Base-by-base conservation (phyloP, 2,329 filamentous ascomycete species). In the Parasarocladium wereldwijsianum region DNA sequence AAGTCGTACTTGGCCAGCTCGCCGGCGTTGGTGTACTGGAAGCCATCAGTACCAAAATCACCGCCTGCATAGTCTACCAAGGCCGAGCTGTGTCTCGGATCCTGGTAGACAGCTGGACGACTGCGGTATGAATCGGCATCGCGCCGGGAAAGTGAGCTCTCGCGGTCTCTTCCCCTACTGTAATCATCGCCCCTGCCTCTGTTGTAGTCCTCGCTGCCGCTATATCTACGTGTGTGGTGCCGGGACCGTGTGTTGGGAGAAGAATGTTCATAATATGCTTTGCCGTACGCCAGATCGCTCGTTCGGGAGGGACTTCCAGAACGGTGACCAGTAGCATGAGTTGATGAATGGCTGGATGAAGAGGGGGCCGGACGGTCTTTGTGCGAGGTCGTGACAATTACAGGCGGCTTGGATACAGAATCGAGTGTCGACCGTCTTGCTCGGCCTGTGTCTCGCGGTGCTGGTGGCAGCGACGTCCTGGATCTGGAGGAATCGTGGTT, bases 11-110 rank as follows among this genome's bases (percentile, higher is more conserved):
- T 58, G 20, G 66, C 70, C 29, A 77, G 46, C 32, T 76, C 70
- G 37, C 66, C 62, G 10, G 70, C 69, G 34, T 70, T 74, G 7
- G 71, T 76, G 41, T 76, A 76, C 40, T 72, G 67, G 40, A 69
- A 76, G 7, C 64, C 70, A 26, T 72, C 64, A 17, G 68, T 64
- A 9, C 64, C 66, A 37, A 70, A 71, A 13, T 30, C 28, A 8
- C 17, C 28, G 20, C 28, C 20, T 5, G 19, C 28, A 13, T 23
- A 30, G 37, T 68, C 64, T 25, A 64, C 51, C 7, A 56, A 49
- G 33, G 54, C 50, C 10, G 52, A 52, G 35, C 53, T 51, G 34
- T 61, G 60, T 26, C 58, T 58, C 2, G 57, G 47, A 8, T 54
- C 49, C 36, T 49, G 58, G 14, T 56, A 40, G 9, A 58, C 51